Evolutionary conservation across 306 rosid species (phyloP), one percentile per base, ranked within the genome.

Genomic region (Heteromeles arbutifolia): DNA sequence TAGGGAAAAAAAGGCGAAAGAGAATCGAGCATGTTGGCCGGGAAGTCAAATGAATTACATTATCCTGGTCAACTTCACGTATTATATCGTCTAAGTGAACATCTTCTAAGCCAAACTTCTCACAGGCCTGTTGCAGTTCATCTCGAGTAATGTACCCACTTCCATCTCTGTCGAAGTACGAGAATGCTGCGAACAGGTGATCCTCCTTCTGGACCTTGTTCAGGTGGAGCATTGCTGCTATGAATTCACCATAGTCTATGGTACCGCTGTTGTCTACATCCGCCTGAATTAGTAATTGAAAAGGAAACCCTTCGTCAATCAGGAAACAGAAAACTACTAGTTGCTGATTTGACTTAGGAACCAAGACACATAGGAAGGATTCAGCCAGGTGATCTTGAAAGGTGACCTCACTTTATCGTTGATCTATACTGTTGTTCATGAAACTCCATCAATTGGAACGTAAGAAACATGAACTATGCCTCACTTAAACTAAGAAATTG

Each of bases 211-310:
- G 97, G 76, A 95, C 37, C 85, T 92, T 88, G 90, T 90, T 95
- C 79, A 92, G 85, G 78, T 92, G 93, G 54, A 95, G 90, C 99
- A 95, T 95, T 54, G 97, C 97, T 76, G 99, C 97, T 67, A 95
- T 75, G 79, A 92, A 95, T 79, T 95, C 99, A 25, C 97, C 97
- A 17, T 95, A 92, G 83, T 92, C 99, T 89, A 95, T 90, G 80
- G 99, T 89, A 74, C 99, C 99, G 78, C 97, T 95, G 65, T 92
- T 88, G 81, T 95, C 96, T 48, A 88, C 4, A 70, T 95, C 99
- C 45, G 93, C 99, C 99, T 95, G 90, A 78, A 79, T 74, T 67
- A 57, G 72, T 58, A 31, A 41, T 76, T 26, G 62, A 80, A 77
- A n/a, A 78, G 17, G 52, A 67, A 64, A 28, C 48, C 56, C 2